Percentiles rank a stretch among this genome's conserved stretches.
phyloP scores from a whole-genome alignment of 164 flowering plant genomes.

The Liriodendron chinense region DNA sequence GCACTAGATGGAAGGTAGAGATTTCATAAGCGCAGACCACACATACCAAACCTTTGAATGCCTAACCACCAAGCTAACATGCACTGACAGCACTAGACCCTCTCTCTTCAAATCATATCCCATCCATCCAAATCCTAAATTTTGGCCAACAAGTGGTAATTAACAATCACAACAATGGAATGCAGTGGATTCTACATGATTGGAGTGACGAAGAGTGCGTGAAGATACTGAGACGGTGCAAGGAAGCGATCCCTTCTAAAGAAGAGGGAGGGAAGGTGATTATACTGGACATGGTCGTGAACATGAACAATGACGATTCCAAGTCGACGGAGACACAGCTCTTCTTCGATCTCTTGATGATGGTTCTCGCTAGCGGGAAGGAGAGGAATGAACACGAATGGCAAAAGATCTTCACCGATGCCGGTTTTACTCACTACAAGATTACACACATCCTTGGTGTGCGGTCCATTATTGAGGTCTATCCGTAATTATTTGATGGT shows the following conservation, averaged over 20 bases:
- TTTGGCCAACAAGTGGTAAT: too few relatives aligned
- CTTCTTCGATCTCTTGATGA: conserved; percentile 9
- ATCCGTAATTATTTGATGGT: background rate
- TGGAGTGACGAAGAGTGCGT: conserved; percentile 40
- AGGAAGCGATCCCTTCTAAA: conserved; percentile 28
- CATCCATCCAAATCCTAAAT: too few relatives aligned
- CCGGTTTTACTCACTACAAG: conserved; percentile 5
- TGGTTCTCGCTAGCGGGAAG: conserved; percentile 9
- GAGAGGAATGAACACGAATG: conserved; percentile 16
- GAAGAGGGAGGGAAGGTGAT: conserved; percentile 41
- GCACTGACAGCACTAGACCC: too few relatives aligned
- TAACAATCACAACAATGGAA: background rate
- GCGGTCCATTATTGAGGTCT: conserved; percentile 2
- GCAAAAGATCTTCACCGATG: conserved; percentile 3
- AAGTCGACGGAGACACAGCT: background rate
- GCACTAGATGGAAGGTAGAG: too few relatives aligned
- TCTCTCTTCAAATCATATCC: too few relatives aligned
- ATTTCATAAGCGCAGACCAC: too few relatives aligned
- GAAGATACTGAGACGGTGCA: conserved; percentile 38
- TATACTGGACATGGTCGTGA: conserved; percentile 37
- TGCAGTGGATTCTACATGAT: conserved; percentile 25
- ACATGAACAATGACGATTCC: background rate
- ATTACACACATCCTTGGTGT: background rate
- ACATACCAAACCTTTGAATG: too few relatives aligned
- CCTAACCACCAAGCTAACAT: too few relatives aligned